Conservation (phyloP, 2,329 filamentous ascomycete species). For the Talaromyces piceae region DNA sequence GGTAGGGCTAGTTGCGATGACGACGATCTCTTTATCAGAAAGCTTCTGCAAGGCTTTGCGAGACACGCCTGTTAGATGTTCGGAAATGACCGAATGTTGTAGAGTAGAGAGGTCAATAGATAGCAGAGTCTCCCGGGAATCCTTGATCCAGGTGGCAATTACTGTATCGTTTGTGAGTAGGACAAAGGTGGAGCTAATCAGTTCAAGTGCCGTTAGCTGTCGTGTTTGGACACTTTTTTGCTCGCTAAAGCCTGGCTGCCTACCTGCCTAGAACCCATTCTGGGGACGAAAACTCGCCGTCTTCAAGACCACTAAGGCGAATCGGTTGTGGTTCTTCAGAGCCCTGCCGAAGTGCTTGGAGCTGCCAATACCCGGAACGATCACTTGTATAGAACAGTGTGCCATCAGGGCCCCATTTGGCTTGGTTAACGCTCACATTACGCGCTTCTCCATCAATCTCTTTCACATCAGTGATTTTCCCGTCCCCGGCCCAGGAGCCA, state of each 20-base stretch:
- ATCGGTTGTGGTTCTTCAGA: slow-evolving; percentile 21
- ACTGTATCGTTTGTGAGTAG: slow-evolving; percentile 31
- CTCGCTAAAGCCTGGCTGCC: not conserved
- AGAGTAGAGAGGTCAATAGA: slow-evolving; percentile 31
- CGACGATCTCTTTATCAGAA: slow-evolving; percentile 30
- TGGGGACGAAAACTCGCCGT: slow-evolving; percentile 27
- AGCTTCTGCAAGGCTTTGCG: slow-evolving; percentile 30
- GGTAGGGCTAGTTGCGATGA: slow-evolving; percentile 24
- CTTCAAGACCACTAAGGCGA: slow-evolving; percentile 32
- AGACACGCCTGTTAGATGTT: slow-evolving; percentile 27
- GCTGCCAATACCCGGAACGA: slow-evolving; percentile 40
- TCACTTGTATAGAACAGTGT: slow-evolving; percentile 45
- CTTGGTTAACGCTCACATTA: slow-evolving; percentile 42
- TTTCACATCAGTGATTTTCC: slow-evolving; percentile 21
- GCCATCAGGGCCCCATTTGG: slow-evolving; percentile 46
- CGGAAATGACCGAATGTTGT: slow-evolving; percentile 24
- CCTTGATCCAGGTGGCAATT: slow-evolving; percentile 26
- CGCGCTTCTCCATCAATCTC: slow-evolving; percentile 37
- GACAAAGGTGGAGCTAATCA: slow-evolving; percentile 24
- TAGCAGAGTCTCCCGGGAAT: slow-evolving; percentile 31
- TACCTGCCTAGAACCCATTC: slow-evolving; percentile 26
- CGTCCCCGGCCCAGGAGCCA: slow-evolving; percentile 36
- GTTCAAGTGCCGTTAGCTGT: not conserved
- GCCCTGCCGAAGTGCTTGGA: slow-evolving; percentile 34
- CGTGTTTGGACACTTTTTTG: not conserved